phyloP scores from a whole-genome alignment of 495 filamentous ascomycete genomes.

The Cudoniella acicularis region DNA sequence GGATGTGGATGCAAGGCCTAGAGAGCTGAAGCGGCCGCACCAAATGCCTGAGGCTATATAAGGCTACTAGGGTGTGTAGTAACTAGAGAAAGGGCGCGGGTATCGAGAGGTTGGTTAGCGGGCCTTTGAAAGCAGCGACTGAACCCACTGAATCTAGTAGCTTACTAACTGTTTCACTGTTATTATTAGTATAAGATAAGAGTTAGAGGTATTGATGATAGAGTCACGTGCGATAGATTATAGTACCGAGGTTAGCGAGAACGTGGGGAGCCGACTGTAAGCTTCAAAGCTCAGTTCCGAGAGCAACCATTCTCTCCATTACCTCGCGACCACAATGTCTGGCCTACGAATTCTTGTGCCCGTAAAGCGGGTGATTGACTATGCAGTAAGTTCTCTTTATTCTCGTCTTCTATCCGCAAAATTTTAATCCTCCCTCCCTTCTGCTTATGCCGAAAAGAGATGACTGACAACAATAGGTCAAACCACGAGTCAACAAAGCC shows the following conservation, averaged over 20 bases:
- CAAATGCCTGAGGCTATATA: no score
- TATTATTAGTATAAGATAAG: no score
- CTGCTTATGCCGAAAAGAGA: constrained; percentile 1
- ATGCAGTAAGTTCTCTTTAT: constrained; percentile 69
- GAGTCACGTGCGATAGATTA: background rate
- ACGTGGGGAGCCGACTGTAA: background rate
- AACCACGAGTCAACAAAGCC: constrained; percentile 95
- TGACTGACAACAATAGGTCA: constrained; percentile 58
- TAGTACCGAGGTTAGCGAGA: background rate
- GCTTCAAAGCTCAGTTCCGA: constrained; percentile 4
- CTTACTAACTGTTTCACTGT: no score
- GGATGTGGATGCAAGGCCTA: no score
- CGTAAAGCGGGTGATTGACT: constrained; percentile 98
- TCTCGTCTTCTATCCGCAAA: background rate
- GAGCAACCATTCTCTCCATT: background rate
- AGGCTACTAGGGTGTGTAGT: no score
- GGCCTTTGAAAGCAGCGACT: no score
- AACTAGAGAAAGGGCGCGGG: no score
- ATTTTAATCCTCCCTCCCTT: background rate
- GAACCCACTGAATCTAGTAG: no score
- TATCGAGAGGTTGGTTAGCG: no score
- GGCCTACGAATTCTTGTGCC: constrained; percentile 90
- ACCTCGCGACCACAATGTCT: constrained; percentile 54
- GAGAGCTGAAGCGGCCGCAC: no score
- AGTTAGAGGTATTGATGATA: no score